Evolutionary conservation across 129 eudicot genomes (phyloP).

Genomic region (Centrapalus pauciflorus): DNA sequence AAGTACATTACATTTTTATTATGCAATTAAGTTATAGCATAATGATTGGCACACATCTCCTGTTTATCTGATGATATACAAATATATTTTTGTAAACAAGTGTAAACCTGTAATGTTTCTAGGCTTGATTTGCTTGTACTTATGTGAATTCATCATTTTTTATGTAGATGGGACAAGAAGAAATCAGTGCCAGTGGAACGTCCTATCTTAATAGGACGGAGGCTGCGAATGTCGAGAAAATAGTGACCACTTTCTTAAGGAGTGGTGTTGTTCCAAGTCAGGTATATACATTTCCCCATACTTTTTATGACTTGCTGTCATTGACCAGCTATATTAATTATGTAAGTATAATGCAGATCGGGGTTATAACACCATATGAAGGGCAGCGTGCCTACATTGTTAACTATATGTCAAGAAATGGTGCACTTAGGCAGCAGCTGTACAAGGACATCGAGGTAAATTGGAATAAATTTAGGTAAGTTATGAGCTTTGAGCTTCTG

Average conservation of each 20-base stretch:
- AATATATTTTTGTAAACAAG: too few relatives aligned
- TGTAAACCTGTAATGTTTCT: too few relatives aligned
- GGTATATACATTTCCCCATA: background rate
- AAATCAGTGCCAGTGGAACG: conserved; percentile 83
- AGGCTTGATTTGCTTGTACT: too few relatives aligned
- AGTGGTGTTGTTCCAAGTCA: conserved; percentile 75
- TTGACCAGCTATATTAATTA: background rate
- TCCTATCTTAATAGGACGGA: conserved; percentile 79
- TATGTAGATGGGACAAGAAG: conserved; percentile 89
- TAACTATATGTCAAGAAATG: conserved; percentile 81
- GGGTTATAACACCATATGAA: conserved; percentile 86
- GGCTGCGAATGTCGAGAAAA: conserved; percentile 82
- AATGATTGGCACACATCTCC: too few relatives aligned
- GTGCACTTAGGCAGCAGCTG: conserved; percentile 78
- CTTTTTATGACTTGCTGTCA: background rate
- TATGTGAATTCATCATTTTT: background rate
- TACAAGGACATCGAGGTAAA: conserved; percentile 46
- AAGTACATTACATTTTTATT: too few relatives aligned
- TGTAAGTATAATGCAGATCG: conserved; percentile 39
- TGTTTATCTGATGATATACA: too few relatives aligned
- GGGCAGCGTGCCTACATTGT: conserved; percentile 85
- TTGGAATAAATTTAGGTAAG: too few relatives aligned
- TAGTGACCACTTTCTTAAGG: conserved; percentile 73
- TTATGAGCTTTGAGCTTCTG: background rate
- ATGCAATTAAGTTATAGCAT: too few relatives aligned